phyloP scores from a whole-genome alignment of 345 rosid species.

The Aquilaria sinensis region DNA sequence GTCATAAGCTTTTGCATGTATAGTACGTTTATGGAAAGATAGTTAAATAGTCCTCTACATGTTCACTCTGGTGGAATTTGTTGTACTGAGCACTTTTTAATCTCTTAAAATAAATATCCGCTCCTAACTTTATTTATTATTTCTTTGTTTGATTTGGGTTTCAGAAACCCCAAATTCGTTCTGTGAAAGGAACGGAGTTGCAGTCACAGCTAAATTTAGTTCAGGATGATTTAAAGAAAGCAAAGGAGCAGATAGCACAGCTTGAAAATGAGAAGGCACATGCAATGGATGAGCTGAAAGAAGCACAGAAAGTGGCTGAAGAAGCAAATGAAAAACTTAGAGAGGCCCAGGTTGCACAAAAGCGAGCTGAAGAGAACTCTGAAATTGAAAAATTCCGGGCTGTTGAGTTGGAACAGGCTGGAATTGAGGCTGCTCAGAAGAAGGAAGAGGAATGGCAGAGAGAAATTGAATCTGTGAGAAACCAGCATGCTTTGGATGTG shows the following conservation, averaged over 20 bases:
- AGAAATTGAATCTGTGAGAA: constrained; percentile 69
- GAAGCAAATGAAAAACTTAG: constrained; percentile 68
- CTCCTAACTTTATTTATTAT: constrained; percentile 10
- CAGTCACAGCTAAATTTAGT: constrained; percentile 55
- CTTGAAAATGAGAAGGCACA: constrained; percentile 76
- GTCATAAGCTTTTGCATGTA: too few relatives aligned
- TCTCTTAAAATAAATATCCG: too few relatives aligned
- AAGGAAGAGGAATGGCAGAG: constrained; percentile 81
- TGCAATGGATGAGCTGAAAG: constrained; percentile 67
- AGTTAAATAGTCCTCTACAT: too few relatives aligned
- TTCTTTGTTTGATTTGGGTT: constrained; percentile 20
- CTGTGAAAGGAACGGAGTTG: constrained; percentile 53
- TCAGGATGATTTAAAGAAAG: constrained; percentile 89
- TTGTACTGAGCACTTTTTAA: too few relatives aligned
- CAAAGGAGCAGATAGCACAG: constrained; percentile 56
- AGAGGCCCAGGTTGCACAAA: constrained; percentile 85
- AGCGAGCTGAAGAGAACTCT: constrained; percentile 70
- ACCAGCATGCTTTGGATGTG: constrained; percentile 79
- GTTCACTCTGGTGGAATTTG: too few relatives aligned
- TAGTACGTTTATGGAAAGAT: too few relatives aligned
- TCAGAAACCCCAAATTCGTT: constrained; percentile 57
- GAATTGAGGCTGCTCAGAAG: constrained; percentile 74
- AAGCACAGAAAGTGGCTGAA: constrained; percentile 57
- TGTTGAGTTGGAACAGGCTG: constrained; percentile 84
- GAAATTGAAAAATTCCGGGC: constrained; percentile 91